Conservation (phyloP, 129 eudicot species). For the Centaurea solstitialis region DNA sequence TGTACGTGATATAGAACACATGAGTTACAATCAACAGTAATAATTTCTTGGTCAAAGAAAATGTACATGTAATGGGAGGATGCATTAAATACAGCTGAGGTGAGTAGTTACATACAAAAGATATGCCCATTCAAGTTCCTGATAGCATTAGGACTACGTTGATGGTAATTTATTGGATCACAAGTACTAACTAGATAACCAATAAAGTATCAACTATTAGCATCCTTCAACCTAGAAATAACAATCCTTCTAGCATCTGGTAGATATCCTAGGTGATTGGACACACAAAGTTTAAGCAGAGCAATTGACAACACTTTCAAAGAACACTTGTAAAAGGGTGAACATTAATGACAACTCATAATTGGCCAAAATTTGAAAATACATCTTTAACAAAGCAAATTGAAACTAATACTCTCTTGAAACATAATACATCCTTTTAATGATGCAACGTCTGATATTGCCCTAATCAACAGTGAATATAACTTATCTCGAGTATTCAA, state of each 20-base stretch:
- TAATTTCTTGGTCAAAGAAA: neutral
- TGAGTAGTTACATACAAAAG: neutral
- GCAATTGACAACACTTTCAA: neutral
- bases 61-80: neutral
- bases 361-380: neutral
- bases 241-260: neutral
- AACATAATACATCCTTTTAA: neutral
- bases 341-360: neutral
- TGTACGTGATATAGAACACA: neutral
- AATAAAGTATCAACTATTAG: neutral
- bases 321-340: neutral
- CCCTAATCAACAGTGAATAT: slow-evolving; percentile 5
- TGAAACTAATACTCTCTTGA: too few species aligned
- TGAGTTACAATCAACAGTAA: neutral
- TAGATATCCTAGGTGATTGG: neutral
- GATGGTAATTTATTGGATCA: neutral
- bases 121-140: neutral
- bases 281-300: neutral
- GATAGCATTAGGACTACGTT: neutral
- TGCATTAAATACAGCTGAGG: neutral
- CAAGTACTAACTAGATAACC: slow-evolving; percentile 9
- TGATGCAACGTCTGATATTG: neutral
- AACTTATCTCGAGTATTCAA: slow-evolving; percentile 6
- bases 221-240: neutral
- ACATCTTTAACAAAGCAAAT: too few species aligned